These are phyloP conservation scores for Caulochytrium protostelioides DNA, from an alignment of 371 early-diverging fungal genomes.

Conservation along the genomic window DNA sequence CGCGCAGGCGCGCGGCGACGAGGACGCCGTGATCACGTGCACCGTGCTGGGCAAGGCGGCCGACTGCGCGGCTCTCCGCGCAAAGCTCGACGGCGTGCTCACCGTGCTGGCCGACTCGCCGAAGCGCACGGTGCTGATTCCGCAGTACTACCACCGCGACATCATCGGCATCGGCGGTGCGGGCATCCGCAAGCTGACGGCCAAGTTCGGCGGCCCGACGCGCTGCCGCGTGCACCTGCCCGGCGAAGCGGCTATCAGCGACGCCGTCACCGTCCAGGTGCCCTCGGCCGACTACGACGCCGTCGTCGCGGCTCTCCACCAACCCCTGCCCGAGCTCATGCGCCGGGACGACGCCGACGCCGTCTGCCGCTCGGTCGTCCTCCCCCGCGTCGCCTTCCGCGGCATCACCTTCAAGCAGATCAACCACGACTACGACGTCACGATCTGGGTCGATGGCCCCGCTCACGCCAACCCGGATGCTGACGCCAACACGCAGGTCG, in stretches of 20 bases:
- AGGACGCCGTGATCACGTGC: too few relatives aligned
- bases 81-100: not conserved
- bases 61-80: not conserved
- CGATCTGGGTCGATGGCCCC: conserved; percentile 30
- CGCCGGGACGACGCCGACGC: conserved; percentile 33
- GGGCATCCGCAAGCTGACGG: conserved; percentile 42
- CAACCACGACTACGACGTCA: conserved; percentile 16
- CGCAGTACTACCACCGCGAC: conserved; percentile 40
- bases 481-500: conserved; percentile 35
- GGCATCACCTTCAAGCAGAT: conserved; percentile 15
- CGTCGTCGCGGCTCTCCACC: not conserved
- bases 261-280: too few relatives aligned
- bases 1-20: too few relatives aligned
- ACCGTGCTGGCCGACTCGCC: not conserved
- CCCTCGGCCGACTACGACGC: too few relatives aligned
- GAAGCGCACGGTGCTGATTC: conserved; percentile 28
- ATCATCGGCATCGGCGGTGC: conserved; percentile 56
- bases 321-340: conserved; percentile 24
- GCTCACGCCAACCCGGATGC: too few relatives aligned
- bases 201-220: conserved; percentile 34
- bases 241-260: too few relatives aligned
- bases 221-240: conserved; percentile 22
- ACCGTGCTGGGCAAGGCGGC: too few relatives aligned
- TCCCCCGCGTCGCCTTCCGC: conserved; percentile 34
- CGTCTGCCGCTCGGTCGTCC: conserved; percentile 28